Evolutionary conservation across 768 basidiomycete species (phyloP).

Genomic region (Amanita rubescens): DNA sequence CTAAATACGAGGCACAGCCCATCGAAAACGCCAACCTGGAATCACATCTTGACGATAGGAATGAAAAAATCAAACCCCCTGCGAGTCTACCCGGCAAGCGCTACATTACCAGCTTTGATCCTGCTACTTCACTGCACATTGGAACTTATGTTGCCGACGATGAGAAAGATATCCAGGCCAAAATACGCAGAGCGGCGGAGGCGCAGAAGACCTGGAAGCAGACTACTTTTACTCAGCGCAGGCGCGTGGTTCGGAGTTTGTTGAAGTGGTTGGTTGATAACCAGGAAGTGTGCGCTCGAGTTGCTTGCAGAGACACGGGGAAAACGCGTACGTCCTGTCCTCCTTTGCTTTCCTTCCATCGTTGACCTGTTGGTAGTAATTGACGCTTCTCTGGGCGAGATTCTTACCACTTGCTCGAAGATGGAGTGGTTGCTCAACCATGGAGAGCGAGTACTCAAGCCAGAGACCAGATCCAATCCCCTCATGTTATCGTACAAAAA

Average conservation of each 20-base stretch:
- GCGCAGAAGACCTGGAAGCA: constrained; percentile 72
- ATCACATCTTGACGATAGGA: constrained; percentile 45
- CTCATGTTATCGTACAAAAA: constrained; percentile 70
- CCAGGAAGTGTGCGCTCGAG: constrained; percentile 76
- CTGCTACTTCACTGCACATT: constrained; percentile 79
- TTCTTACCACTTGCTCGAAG: constrained; percentile 91
- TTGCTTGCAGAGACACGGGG: constrained; percentile 90
- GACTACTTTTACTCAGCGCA: constrained; percentile 71
- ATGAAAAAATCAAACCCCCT: constrained; percentile 46
- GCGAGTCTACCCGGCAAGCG: constrained; percentile 38
- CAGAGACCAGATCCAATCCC: constrained; percentile 63
- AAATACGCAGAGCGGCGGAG: constrained; percentile 54
- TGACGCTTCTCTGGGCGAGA: constrained; percentile 92
- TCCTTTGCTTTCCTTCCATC: neutral
- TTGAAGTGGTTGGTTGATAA: constrained; percentile 92
- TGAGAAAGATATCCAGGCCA: constrained; percentile 59
- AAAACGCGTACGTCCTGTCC: constrained; percentile 68
- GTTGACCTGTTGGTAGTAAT: constrained; percentile 49
- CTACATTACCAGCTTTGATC: constrained; percentile 90
- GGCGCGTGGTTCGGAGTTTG: constrained; percentile 79
- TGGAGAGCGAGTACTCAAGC: constrained; percentile 70
- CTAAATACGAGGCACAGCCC: constrained; percentile 45
- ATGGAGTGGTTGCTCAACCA: constrained; percentile 87
- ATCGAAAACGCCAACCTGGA: constrained; percentile 54
- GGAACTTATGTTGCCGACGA: constrained; percentile 72